Evolutionary conservation across 805 yeast species (phyloP).

Genomic region (Starmerella bombi): DNA sequence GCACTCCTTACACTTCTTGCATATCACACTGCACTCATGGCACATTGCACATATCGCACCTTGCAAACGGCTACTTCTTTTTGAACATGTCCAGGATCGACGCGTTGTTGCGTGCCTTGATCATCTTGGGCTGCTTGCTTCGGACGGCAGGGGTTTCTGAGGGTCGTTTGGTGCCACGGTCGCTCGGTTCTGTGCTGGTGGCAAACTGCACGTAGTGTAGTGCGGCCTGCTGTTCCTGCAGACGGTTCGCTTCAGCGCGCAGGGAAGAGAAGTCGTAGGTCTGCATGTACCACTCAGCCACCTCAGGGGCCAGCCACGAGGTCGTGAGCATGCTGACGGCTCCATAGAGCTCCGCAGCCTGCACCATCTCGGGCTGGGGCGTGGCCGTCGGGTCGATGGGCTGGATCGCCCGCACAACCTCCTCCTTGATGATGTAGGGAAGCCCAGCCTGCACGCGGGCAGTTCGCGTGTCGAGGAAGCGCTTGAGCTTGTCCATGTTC

Average conservation of each 20-base stretch:
- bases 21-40: too few species aligned
- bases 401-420: conserved; percentile 10
- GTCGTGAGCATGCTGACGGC: conserved; percentile 20
- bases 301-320: conserved; percentile 19
- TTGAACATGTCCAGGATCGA: conserved; percentile 28
- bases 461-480: conserved; percentile 16
- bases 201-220: conserved; percentile 10
- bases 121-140: conserved; percentile 14
- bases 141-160: too few species aligned
- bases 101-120: conserved; percentile 20
- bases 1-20: too few species aligned
- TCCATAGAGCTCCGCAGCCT: conserved; percentile 11
- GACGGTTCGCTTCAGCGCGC: conserved; percentile 13
- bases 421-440: conserved; percentile 15
- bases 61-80: too few species aligned
- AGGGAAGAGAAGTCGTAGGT: conserved; percentile 21
- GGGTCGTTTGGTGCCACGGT: neutral
- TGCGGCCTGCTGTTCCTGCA: conserved; percentile 6
- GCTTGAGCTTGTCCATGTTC: conserved; percentile 14
- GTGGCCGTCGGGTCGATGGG: conserved; percentile 16
- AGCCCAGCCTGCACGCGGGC: conserved; percentile 12
- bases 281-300: conserved; percentile 14
- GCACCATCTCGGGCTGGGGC: conserved; percentile 14
- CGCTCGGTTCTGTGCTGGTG: conserved; percentile 5
- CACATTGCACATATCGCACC: too few species aligned